A percentile compares a stretch with the other conserved stretches of the same genome.
phyloP scores from a whole-genome alignment of 1,139 yeast genomes.

The Saccharomyces pastorianus region DNA sequence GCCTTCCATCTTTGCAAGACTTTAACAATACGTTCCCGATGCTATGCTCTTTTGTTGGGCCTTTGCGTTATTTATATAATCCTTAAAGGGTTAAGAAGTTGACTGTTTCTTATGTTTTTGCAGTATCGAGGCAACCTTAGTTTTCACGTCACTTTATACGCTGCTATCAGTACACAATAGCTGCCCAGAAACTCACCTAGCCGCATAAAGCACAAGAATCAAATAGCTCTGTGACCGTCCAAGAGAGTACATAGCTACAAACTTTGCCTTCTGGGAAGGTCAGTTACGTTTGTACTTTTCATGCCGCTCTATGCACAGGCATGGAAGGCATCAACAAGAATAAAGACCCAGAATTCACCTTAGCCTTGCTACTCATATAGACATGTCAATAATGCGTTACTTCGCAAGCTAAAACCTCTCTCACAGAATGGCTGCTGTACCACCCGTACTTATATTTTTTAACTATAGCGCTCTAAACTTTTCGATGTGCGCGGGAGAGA shows the following conservation, averaged over 20 bases:
- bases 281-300: background rate
- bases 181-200: background rate
- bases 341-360: background rate
- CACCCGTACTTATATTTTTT: too few species aligned
- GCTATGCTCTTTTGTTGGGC: background rate
- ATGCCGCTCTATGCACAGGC: background rate
- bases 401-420: background rate
- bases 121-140: background rate
- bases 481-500: background rate
- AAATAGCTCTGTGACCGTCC: background rate
- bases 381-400: background rate
- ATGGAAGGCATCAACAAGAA: background rate
- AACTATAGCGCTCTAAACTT: background rate
- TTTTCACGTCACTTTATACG: background rate
- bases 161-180: background rate
- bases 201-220: background rate
- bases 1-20: slow-evolving; percentile 57
- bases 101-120: slow-evolving; percentile 11
- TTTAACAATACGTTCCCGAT: background rate
- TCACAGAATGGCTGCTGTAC: too few species aligned
- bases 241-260: too few species aligned
- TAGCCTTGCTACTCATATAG: background rate
- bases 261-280: too few species aligned
- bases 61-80: background rate
- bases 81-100: slow-evolving; percentile 18